Evolutionary conservation across 192 early-diverging fungal species (phyloP).

Genomic region (Endogone sp.): DNA sequence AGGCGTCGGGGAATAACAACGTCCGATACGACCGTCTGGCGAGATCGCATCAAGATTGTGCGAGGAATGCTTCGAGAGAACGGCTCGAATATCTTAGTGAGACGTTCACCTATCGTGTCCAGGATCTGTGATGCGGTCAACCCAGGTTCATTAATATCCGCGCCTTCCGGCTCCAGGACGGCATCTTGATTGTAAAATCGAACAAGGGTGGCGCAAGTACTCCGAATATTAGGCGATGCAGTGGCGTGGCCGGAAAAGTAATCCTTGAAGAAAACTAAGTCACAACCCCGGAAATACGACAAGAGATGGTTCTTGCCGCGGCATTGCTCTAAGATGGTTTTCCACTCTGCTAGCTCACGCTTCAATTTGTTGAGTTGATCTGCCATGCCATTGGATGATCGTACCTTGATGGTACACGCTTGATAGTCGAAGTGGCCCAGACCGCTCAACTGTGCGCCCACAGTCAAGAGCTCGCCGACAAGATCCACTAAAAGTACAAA

Average conservation of each 20-base stretch:
- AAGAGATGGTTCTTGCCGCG: background rate
- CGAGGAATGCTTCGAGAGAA: background rate
- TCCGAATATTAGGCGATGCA: background rate
- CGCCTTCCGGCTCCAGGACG: background rate
- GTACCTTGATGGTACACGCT: background rate
- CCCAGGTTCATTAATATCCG: background rate
- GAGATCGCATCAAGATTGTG: background rate
- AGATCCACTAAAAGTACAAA: slow-evolving; percentile 18
- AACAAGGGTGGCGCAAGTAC: background rate
- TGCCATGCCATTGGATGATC: background rate
- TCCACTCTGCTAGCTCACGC: slow-evolving; percentile 10
- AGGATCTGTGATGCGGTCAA: background rate
- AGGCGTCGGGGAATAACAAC: slow-evolving; percentile 9
- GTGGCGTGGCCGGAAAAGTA: background rate
- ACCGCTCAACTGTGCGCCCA: slow-evolving; percentile 9
- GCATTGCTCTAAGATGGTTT: background rate
- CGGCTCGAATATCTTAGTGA: background rate
- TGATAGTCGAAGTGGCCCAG: slow-evolving; percentile 22
- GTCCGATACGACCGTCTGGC: slow-evolving; percentile 9
- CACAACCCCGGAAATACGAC: background rate
- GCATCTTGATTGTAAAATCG: background rate
- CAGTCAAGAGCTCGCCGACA: slow-evolving; percentile 1
- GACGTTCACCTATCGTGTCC: background rate
- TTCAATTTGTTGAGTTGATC: slow-evolving; percentile 2
- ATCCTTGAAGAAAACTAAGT: background rate